phyloP scores from a whole-genome alignment of 495 filamentous ascomycete genomes.

The Daldinia concentrica region DNA sequence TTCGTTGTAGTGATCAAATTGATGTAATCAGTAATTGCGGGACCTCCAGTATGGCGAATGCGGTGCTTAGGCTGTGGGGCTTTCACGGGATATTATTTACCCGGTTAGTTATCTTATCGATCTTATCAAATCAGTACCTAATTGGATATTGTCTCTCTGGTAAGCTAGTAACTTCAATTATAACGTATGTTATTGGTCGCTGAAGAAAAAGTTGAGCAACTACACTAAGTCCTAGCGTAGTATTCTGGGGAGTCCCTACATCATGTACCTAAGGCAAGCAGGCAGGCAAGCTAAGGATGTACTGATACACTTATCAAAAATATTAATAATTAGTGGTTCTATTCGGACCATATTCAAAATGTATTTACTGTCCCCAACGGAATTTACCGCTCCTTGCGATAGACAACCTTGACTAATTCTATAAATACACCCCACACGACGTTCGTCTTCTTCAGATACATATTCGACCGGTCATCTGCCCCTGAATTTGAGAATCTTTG shows the following conservation, averaged over 20 bases:
- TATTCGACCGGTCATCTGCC: constrained; percentile 28
- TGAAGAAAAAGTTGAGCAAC: not conserved
- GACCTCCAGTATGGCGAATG: not conserved
- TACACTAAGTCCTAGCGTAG: not conserved
- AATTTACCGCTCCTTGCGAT: not conserved
- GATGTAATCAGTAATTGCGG: constrained; percentile 6
- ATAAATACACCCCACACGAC: constrained; percentile 14
- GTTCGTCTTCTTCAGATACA: constrained; percentile 34
- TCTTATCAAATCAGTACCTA: constrained; percentile 24
- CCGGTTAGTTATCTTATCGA: constrained; percentile 34
- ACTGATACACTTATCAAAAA: not conserved
- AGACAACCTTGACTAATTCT: constrained; percentile 5
- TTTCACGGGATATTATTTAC: constrained; percentile 12
- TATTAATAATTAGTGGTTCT: not conserved
- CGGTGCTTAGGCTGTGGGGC: constrained; percentile 1
- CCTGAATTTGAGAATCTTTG: constrained; percentile 18
- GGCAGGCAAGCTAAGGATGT: not conserved
- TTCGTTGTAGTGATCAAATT: constrained; percentile 9
- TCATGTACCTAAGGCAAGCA: not conserved
- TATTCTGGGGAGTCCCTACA: not conserved
- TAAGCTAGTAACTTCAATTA: constrained; percentile 3
- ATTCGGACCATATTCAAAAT: not conserved
- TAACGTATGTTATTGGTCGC: constrained; percentile 9
- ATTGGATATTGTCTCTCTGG: not conserved
- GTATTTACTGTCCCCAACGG: not conserved